These are phyloP conservation scores for Sporothrix brasiliensis DNA, from an alignment of 2,329 filamentous ascomycete genomes.

Conservation along the genomic window DNA sequence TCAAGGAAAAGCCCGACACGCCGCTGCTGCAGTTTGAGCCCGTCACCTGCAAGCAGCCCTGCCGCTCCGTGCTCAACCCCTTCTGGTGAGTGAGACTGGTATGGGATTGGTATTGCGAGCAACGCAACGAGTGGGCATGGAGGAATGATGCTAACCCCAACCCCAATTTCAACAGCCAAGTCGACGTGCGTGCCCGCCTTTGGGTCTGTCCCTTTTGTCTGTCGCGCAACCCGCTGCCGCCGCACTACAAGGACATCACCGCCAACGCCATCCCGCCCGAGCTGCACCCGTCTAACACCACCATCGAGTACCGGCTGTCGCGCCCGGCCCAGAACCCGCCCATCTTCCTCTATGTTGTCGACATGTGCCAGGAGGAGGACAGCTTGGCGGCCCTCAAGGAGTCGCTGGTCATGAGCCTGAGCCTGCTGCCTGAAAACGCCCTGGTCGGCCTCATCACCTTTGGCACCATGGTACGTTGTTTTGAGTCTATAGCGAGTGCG, in stretches of 20 bases:
- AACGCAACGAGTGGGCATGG: neutral
- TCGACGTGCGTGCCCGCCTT: slow-evolving; percentile 78
- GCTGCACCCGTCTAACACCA: slow-evolving; percentile 78
- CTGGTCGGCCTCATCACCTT: slow-evolving; percentile 83
- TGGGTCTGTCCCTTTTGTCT: slow-evolving; percentile 92
- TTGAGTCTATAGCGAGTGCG: too few species aligned
- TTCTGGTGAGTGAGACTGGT: slow-evolving; percentile 73
- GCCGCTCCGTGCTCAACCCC: slow-evolving; percentile 92
- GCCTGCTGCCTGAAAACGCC: slow-evolving; percentile 77
- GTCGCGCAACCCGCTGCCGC: slow-evolving; percentile 77
- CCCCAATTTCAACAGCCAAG: slow-evolving; percentile 59
- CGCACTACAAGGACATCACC: slow-evolving; percentile 89
- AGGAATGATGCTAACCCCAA: slow-evolving; percentile 38
- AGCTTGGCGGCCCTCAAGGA: slow-evolving; percentile 81
- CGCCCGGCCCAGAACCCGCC: slow-evolving; percentile 82
- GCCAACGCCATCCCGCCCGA: slow-evolving; percentile 80
- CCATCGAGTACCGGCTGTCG: slow-evolving; percentile 84
- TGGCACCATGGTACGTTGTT: slow-evolving; percentile 77
- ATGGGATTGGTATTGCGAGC: too few species aligned
- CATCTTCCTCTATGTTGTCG: slow-evolving; percentile 85
- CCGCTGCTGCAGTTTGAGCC: slow-evolving; percentile 93
- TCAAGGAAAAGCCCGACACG: slow-evolving; percentile 91
- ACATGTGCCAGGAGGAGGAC: slow-evolving; percentile 87
- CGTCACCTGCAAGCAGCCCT: slow-evolving; percentile 94
- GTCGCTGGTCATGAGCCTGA: slow-evolving; percentile 83